A percentile compares a stretch with the other conserved stretches of the same genome.
These are phyloP conservation scores for Neonectria magnoliae DNA, from an alignment of 2,329 filamentous ascomycete species.

Conservation along the genomic window DNA sequence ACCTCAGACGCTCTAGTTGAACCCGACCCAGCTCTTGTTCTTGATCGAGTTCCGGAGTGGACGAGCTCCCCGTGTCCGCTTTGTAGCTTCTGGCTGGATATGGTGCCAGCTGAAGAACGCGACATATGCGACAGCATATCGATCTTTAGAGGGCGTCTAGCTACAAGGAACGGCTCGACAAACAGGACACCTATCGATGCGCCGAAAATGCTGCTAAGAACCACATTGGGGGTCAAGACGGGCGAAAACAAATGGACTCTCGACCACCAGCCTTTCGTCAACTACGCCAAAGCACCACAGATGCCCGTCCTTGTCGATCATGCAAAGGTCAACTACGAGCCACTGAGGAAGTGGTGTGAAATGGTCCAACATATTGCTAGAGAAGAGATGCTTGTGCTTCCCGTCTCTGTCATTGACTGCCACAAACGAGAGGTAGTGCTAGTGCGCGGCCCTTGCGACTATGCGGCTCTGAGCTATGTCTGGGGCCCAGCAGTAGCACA, in stretches of 20 bases:
- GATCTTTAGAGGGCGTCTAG: not conserved
- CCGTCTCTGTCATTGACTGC: conserved; percentile 22
- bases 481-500: conserved; percentile 10
- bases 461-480: conserved; percentile 24
- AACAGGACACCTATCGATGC: not conserved
- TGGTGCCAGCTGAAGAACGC: conserved; percentile 3
- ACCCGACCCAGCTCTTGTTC: not conserved
- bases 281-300: conserved; percentile 12
- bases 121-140: not conserved
- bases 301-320: conserved; percentile 34
- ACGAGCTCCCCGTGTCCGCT: not conserved
- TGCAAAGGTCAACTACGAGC: not conserved
- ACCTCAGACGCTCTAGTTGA: not conserved
- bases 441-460: conserved; percentile 16
- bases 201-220: not conserved
- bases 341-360: conserved; percentile 2
- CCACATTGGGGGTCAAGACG: not conserved
- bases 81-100: conserved; percentile 2
- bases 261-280: conserved; percentile 4
- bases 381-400: conserved; percentile 7
- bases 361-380: not conserved
- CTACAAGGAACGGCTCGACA: not conserved
- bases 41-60: conserved; percentile 5
- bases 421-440: conserved; percentile 10
- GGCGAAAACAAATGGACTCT: not conserved